Conservation (phyloP, 2,329 filamentous ascomycete species). For the Ciborinia camelliae region DNA sequence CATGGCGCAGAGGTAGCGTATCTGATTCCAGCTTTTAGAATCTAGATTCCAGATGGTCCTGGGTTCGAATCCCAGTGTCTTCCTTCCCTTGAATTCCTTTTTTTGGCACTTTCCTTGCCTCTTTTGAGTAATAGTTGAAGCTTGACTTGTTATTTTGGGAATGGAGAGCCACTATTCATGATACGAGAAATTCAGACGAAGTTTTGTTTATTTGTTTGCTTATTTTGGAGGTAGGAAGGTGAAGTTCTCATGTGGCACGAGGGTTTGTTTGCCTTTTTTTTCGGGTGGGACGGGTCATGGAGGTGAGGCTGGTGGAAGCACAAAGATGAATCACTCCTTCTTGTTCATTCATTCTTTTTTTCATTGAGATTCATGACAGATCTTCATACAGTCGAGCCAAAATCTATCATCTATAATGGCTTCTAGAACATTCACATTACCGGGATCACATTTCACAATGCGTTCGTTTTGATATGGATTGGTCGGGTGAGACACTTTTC, state of each 20-base stretch:
- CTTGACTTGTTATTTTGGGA: background rate
- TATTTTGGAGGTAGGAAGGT: no score
- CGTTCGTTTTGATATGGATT: no score
- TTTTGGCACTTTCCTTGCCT: background rate
- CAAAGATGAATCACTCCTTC: background rate
- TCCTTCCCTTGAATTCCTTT: background rate
- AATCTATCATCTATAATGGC: no score
- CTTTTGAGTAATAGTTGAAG: background rate
- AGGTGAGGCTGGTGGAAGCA: background rate
- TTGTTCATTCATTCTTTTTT: background rate
- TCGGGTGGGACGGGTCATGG: background rate
- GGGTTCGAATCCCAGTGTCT: constrained; percentile 22
- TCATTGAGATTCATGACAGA: no score
- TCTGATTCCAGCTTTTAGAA: constrained; percentile 18
- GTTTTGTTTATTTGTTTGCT: background rate
- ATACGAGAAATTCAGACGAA: background rate
- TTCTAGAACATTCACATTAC: background rate
- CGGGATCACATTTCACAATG: background rate
- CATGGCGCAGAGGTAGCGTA: constrained; percentile 5
- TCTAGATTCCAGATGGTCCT: constrained; percentile 26
- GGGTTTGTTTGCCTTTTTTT: background rate
- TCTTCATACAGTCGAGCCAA: no score
- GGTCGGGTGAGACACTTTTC: no score
- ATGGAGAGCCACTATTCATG: no score
- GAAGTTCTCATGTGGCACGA: no score